Percentiles rank a stretch among this genome's conserved stretches.
Evolutionary conservation across 2,329 filamentous ascomycete species (phyloP).

Genomic region (Curvularia hawaiiensis): DNA sequence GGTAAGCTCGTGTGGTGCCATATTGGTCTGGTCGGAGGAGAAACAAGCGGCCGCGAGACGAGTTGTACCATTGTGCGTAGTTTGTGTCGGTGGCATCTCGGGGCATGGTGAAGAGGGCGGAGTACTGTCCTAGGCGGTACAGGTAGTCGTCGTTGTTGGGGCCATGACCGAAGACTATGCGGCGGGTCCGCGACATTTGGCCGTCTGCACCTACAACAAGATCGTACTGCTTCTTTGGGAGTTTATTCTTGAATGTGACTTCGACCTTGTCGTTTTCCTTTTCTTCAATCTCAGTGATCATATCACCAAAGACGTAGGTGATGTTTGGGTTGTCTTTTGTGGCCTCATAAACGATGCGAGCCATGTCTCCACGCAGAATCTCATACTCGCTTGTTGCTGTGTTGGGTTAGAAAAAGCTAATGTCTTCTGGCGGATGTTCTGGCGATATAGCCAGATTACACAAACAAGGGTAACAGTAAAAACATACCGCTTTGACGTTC

Average conservation of each 20-base stretch:
- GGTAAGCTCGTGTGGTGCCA: slow-evolving; percentile 24
- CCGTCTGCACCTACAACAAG: slow-evolving; percentile 42
- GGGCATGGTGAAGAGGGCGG: slow-evolving; percentile 41
- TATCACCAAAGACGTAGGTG: slow-evolving; percentile 45
- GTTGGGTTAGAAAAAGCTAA: not conserved
- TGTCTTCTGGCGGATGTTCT: not conserved
- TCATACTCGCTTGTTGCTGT: slow-evolving; percentile 62
- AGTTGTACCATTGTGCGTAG: slow-evolving; percentile 36
- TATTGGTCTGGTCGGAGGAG: slow-evolving; percentile 32
- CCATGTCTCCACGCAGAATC: slow-evolving; percentile 64
- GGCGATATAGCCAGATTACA: not conserved
- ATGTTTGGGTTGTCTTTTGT: slow-evolving; percentile 35
- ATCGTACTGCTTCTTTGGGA: slow-evolving; percentile 24
- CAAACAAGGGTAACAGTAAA: slow-evolving; percentile 46
- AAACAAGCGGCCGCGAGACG: slow-evolving; percentile 28
- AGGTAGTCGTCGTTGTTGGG: slow-evolving; percentile 29
- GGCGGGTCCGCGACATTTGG: slow-evolving; percentile 36
- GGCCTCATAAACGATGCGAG: slow-evolving; percentile 55
- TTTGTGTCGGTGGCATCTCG: slow-evolving; percentile 23
- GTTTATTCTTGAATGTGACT: slow-evolving; percentile 47
- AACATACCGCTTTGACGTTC: slow-evolving; percentile 18
- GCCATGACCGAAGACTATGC: slow-evolving; percentile 32
- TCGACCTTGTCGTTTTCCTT: slow-evolving; percentile 36
- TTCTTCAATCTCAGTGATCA: slow-evolving; percentile 37
- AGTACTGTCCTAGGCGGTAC: slow-evolving; percentile 33